Base-by-base conservation (phyloP, 2,329 filamentous ascomycete species). In the Zasmidium cellare region DNA sequence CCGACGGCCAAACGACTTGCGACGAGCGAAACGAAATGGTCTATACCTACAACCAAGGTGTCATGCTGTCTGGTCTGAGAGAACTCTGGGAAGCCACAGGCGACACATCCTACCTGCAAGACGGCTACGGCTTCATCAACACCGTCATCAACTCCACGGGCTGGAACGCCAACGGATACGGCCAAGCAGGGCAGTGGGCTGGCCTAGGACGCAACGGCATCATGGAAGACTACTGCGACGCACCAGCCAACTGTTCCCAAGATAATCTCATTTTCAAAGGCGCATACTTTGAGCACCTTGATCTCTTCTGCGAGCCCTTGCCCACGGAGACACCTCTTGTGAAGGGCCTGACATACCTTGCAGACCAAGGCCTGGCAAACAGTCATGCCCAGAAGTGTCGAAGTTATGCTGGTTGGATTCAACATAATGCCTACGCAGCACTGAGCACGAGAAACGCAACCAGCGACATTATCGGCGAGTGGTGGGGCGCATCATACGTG, bases 1-100 rank as follows among this genome's bases (percentile, higher is more conserved):
- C 80, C 14, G 84, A 84, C 22, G 88, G 76, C 51, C 75, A 76
- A 48, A 71, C 75, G 23, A 82, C 62, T 9, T 72, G 93, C 72
- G 90, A 97, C 70, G 73, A 84, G 51, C 84, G 92, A 50, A 90
- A 96, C 73, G 86, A 92, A 65, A 93, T 92, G 87, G 88, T 96
- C 9, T 96, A 92, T 74, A 96, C 92, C 0, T 97, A 97, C 77
- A 97, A 97, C 75, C 93, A 97, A 74, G 93, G 92, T 23, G 91
- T 97, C 3, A 70, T 97, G 1, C 83, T 97, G 16, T 92, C 91
- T 2, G 93, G 92, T 6, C 84, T 92, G 52, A 84, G 91, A 28
- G 89, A 87, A 0, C 81, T 97, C 0, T 97, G 90, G 86, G 84
- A 90, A 61, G 87, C 87, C 12, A 96, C 91, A 0, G 89, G 88